Conservation (phyloP, 1,139 yeast species). For the Saccharomyces pastorianus region DNA sequence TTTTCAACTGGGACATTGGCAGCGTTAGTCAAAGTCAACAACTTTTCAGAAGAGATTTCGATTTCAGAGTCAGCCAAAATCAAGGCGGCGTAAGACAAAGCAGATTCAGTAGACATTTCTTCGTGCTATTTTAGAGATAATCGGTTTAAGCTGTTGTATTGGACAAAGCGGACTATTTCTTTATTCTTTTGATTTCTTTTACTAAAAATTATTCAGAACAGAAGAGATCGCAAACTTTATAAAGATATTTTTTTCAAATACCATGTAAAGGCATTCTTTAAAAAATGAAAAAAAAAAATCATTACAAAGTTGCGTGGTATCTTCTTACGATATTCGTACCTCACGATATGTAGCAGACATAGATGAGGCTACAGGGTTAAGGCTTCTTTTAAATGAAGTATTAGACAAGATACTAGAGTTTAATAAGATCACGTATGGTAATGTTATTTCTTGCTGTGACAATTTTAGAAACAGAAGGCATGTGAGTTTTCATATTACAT, state of each 20-base stretch:
- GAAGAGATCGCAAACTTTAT: neutral
- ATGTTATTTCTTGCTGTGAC: neutral
- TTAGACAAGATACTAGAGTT: neutral
- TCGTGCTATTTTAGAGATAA: slow-evolving; percentile 39
- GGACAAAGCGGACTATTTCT: slow-evolving; percentile 60
- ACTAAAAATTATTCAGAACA: neutral
- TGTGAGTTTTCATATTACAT: neutral
- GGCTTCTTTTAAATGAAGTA: neutral
- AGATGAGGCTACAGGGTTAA: neutral
- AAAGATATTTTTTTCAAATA: neutral
- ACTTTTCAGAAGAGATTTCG: slow-evolving; percentile 72
- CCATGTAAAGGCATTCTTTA: neutral
- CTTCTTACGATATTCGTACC: slow-evolving; percentile 1
- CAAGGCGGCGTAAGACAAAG: slow-evolving; percentile 82
- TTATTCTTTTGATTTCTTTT: slow-evolving; percentile 11
- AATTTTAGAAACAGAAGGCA: neutral
- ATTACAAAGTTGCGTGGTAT: slow-evolving; percentile 6
- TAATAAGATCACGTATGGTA: no score
- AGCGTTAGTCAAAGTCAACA: slow-evolving; percentile 58
- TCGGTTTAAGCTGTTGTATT: slow-evolving; percentile 42
- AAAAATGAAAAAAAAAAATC: neutral
- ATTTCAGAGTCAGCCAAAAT: slow-evolving; percentile 80
- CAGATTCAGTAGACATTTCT: slow-evolving; percentile 72
- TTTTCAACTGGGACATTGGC: slow-evolving; percentile 62
- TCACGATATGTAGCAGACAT: neutral